These are phyloP conservation scores for Brassica nigra DNA, from an alignment of 345 rosid species.

Conservation along the genomic window DNA sequence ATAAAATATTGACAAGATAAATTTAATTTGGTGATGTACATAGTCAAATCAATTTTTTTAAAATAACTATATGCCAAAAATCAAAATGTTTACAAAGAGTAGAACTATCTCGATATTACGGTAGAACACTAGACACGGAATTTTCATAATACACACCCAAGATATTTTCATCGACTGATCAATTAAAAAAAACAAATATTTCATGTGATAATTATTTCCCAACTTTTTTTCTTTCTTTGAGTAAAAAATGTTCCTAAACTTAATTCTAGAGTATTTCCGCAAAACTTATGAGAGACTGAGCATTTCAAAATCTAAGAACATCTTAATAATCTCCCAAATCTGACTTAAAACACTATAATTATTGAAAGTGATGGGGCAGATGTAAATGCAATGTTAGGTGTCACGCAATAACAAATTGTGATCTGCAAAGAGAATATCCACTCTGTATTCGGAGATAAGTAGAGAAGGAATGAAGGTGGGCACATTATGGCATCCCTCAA, in stretches of 20 bases:
- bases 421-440: slow-evolving; percentile 36
- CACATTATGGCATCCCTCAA: slow-evolving; percentile 31
- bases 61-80: background rate
- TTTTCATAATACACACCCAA: background rate
- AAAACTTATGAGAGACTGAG: background rate
- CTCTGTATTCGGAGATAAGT: slow-evolving; percentile 30
- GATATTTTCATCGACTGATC: background rate
- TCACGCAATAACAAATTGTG: slow-evolving; percentile 31
- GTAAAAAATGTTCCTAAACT: background rate
- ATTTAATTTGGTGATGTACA: background rate
- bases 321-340: background rate
- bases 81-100: background rate
- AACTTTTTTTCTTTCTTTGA: background rate
- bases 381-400: slow-evolving; percentile 26
- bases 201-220: background rate
- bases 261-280: background rate
- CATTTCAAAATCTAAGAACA: background rate
- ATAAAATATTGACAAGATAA: background rate
- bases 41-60: background rate
- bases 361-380: slow-evolving; percentile 30
- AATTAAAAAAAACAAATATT: background rate
- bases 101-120: background rate
- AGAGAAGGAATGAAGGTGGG: slow-evolving; percentile 3
- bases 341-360: background rate
- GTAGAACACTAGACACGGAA: background rate